phyloP scores from a whole-genome alignment of 768 basidiomycete genomes.

The Lenzites betulinus region DNA sequence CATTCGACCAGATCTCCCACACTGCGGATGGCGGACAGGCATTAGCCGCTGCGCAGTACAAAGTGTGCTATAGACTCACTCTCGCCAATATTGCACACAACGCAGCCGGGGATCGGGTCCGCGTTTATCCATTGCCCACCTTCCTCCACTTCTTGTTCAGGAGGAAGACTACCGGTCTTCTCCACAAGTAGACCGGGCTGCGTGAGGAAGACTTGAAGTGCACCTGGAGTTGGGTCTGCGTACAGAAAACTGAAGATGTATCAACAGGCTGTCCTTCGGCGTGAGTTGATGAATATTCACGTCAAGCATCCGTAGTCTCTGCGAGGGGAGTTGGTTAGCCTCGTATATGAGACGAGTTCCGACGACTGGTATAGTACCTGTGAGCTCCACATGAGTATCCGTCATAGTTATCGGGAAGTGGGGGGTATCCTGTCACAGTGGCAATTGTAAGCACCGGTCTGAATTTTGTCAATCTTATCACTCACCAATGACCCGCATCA shows the following conservation, averaged over 20 bases:
- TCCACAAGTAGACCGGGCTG: constrained; percentile 37
- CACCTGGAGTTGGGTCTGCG: constrained; percentile 76
- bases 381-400: constrained; percentile 92
- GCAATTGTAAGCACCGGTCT: neutral
- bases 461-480: constrained; percentile 6
- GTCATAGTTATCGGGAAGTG: constrained; percentile 74
- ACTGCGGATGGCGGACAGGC: constrained; percentile 43
- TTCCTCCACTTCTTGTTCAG: constrained; percentile 54
- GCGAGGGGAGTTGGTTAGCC: neutral
- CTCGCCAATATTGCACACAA: constrained; percentile 92
- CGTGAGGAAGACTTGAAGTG: constrained; percentile 78
- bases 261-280: neutral
- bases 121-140: constrained; percentile 80
- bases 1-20: constrained; percentile 93
- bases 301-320: constrained; percentile 93
- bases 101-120: constrained; percentile 78
- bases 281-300: constrained; percentile 38
- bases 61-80: constrained; percentile 49
- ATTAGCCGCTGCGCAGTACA: neutral
- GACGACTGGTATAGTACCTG: constrained; percentile 50
- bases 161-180: constrained; percentile 31
- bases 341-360: neutral
- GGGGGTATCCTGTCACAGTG: constrained; percentile 72
- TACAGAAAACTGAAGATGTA: constrained; percentile 69
- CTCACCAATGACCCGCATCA: constrained; percentile 79